These are phyloP conservation scores for Alternaria metachromatica DNA, from an alignment of 2,329 filamentous ascomycete genomes.

Conservation along the genomic window DNA sequence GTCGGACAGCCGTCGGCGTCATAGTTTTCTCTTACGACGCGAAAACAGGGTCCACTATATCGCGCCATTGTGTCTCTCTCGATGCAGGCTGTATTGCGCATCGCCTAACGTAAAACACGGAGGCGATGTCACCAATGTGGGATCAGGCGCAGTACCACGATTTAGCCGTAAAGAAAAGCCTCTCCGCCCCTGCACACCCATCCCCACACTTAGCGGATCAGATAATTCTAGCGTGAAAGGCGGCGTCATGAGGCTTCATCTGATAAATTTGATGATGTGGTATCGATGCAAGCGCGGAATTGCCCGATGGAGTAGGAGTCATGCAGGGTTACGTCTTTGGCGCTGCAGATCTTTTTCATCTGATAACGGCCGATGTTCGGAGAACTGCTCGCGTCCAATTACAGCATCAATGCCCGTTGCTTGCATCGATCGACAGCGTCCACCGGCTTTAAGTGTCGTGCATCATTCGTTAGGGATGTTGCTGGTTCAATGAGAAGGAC, in stretches of 20 bases:
- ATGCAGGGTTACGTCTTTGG: conserved; percentile 35
- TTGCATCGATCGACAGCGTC: conserved; percentile 7
- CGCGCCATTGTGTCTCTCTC: not conserved
- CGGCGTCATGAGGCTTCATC: conserved; percentile 32
- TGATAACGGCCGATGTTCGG: conserved; percentile 43
- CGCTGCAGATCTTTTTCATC: conserved; percentile 30
- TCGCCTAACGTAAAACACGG: conserved; percentile 27
- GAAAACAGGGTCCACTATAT: conserved; percentile 9
- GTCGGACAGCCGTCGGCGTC: conserved; percentile 26
- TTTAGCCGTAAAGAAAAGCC: conserved; percentile 32
- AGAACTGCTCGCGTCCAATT: conserved; percentile 5
- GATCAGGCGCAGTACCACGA: conserved; percentile 17
- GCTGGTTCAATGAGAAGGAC: conserved; percentile 11
- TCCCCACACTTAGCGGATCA: conserved; percentile 38
- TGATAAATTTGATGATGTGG: conserved; percentile 38
- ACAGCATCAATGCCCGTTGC: not conserved
- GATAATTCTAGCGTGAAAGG: conserved; percentile 32
- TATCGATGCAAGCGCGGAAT: conserved; percentile 21
- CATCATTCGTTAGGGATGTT: conserved; percentile 10
- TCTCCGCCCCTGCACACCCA: conserved; percentile 1
- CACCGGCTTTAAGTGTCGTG: conserved; percentile 2
- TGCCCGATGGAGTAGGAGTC: conserved; percentile 24
- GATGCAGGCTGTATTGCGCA: conserved; percentile 8
- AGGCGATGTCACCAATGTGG: not conserved
- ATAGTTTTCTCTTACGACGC: conserved; percentile 17